Evolutionary conservation across 805 yeast species (phyloP).

Genomic region (Yarrowia sp.): DNA sequence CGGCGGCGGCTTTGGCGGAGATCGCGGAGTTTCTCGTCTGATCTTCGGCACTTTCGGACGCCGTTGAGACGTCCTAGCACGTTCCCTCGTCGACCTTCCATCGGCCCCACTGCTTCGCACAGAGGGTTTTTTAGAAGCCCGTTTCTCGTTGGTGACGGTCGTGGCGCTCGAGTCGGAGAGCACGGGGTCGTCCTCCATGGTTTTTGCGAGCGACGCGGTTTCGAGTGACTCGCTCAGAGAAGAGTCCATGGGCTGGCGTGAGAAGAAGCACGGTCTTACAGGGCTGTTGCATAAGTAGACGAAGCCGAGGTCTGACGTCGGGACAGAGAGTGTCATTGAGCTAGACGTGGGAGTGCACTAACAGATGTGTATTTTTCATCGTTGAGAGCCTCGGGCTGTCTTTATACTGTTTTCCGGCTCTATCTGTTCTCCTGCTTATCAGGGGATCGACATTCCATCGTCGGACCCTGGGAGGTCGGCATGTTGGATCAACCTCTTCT

Average conservation of each 20-base stretch:
- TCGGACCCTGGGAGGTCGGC: too few species aligned
- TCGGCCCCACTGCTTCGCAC: neutral
- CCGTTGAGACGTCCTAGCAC: too few species aligned
- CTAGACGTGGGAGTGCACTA: neutral
- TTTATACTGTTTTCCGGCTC: too few species aligned
- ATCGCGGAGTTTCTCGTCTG: neutral
- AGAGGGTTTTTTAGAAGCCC: neutral
- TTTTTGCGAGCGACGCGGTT: neutral
- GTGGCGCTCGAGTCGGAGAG: neutral
- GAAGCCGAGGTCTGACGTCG: neutral
- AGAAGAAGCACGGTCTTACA: neutral
- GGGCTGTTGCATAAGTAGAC: neutral
- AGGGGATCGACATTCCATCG: too few species aligned
- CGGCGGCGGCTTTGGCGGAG: neutral
- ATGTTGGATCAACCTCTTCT: too few species aligned
- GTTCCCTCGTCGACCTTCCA: neutral
- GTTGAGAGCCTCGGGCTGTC: too few species aligned
- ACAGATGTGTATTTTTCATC: too few species aligned
- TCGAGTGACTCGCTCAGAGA: neutral
- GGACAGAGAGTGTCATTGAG: too few species aligned
- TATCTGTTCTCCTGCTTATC: too few species aligned
- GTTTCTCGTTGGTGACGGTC: neutral
- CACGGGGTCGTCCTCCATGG: neutral
- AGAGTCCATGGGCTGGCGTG: neutral
- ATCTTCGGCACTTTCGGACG: too few species aligned